These are phyloP conservation scores for Trypanosoma vivax DNA, from an alignment of 208 protist species.

Conservation along the genomic window DNA sequence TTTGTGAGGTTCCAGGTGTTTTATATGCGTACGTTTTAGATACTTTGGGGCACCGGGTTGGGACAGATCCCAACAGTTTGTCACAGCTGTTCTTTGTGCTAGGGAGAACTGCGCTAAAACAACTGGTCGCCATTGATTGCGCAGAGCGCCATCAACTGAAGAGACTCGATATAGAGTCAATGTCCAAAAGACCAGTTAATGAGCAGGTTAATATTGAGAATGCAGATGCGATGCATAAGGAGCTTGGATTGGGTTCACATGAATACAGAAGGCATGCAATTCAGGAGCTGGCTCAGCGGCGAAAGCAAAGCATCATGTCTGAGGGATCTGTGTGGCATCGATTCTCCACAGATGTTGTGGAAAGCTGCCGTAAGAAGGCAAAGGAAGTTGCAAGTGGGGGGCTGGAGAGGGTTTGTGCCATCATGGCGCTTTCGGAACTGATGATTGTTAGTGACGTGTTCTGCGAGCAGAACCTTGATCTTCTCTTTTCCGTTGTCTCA, in stretches of 20 bases:
- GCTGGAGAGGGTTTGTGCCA: constrained; percentile 71
- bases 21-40: constrained; percentile 78
- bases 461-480: constrained; percentile 59
- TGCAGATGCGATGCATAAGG: constrained; percentile 80
- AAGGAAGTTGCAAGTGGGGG: constrained; percentile 21
- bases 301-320: constrained; percentile 59
- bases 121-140: constrained; percentile 78
- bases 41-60: constrained; percentile 29
- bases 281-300: constrained; percentile 64
- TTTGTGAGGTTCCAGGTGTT: constrained; percentile 69
- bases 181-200: constrained; percentile 1
- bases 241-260: constrained; percentile 75
- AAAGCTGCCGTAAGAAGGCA: constrained; percentile 46
- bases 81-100: constrained; percentile 75
- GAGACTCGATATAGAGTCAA: constrained; percentile 26
- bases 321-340: constrained; percentile 69
- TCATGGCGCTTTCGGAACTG: constrained; percentile 76
- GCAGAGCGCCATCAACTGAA: constrained; percentile 72
- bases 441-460: constrained; percentile 81
- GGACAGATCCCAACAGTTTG: constrained; percentile 28
- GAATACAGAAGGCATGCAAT: constrained; percentile 79
- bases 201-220: constrained; percentile 7
- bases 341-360: constrained; percentile 44
- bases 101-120: constrained; percentile 76
- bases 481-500: constrained; percentile 75